Conservation (phyloP, 2,329 filamentous ascomycete species). For the Diaporthe longicolla region DNA sequence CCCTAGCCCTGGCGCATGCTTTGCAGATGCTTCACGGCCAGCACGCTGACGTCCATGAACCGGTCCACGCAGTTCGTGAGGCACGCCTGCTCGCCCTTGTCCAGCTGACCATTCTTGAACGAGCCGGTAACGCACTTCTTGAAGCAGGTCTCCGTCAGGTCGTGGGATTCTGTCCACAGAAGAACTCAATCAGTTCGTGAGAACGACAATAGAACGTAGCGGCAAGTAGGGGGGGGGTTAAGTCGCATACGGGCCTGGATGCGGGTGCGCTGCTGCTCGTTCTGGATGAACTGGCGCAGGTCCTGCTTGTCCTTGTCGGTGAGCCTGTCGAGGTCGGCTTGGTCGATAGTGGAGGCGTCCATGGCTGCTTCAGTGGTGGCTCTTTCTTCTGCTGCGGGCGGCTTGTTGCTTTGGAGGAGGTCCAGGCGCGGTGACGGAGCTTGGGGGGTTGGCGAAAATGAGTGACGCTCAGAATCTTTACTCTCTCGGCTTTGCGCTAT, state of each 20-base stretch:
- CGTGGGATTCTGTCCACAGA: conserved; percentile 63
- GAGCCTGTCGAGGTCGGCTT: conserved; percentile 80
- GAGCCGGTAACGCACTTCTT: conserved; percentile 88
- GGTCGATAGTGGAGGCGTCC: conserved; percentile 54
- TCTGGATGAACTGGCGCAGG: conserved; percentile 86
- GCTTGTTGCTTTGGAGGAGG: not conserved
- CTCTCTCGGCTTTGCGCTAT: conserved; percentile 26
- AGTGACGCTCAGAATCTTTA: conserved; percentile 39
- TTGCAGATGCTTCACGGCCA: conserved; percentile 89
- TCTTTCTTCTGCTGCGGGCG: not conserved
- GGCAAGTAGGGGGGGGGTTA: not conserved
- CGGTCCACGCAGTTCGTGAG: conserved; percentile 94
- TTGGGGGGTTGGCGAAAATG: not conserved
- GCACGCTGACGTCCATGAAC: conserved; percentile 89
- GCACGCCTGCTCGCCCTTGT: conserved; percentile 84
- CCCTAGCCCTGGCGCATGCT: conserved; percentile 58
- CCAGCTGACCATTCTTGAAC: conserved; percentile 80
- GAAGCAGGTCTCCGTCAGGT: conserved; percentile 84
- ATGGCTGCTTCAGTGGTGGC: conserved; percentile 28
- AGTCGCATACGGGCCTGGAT: conserved; percentile 68
- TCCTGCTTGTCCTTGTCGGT: conserved; percentile 87
- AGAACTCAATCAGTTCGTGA: not conserved
- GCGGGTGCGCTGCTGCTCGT: conserved; percentile 87
- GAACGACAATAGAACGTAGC: conserved; percentile 15
- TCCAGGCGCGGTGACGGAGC: not conserved